Conservation (phyloP, 2,329 filamentous ascomycete species). For the Tolypocladium pustulatum region DNA sequence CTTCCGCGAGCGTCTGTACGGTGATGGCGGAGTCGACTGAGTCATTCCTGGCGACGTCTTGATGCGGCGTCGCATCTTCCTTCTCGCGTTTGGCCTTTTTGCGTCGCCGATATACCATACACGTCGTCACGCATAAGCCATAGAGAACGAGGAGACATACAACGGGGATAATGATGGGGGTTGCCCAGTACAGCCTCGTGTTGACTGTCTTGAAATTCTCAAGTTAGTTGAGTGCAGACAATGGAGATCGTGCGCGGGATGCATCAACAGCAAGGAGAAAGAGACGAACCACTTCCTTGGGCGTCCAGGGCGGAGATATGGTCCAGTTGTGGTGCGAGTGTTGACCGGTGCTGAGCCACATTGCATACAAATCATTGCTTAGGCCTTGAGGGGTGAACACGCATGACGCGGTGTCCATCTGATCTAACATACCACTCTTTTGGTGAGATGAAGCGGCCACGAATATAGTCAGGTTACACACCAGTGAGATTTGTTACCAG, state of each 20-base stretch:
- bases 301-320: conserved; percentile 20
- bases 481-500: conserved; percentile 18
- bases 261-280: not conserved
- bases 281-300: conserved; percentile 7
- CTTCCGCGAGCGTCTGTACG: conserved; percentile 8
- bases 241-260: not conserved
- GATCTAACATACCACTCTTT: conserved; percentile 9
- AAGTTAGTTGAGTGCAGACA: not conserved
- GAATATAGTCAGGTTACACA: conserved; percentile 7
- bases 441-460: conserved; percentile 3
- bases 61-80: conserved; percentile 6
- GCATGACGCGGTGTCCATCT: conserved; percentile 12
- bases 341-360: conserved; percentile 16
- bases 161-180: conserved; percentile 18
- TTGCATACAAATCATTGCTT: conserved; percentile 15
- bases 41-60: conserved; percentile 8
- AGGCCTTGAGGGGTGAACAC: conserved; percentile 18
- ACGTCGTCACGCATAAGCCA: conserved; percentile 15
- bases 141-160: conserved; percentile 19
- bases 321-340: conserved; percentile 15
- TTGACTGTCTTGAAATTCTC: conserved; percentile 8
- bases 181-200: conserved; percentile 12
- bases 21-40: conserved; percentile 13
- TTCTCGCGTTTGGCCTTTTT: conserved; percentile 11
- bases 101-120: conserved; percentile 15